These are phyloP conservation scores for Colletotrichum agaves DNA, from an alignment of 2,329 filamentous ascomycete species.

Conservation along the genomic window DNA sequence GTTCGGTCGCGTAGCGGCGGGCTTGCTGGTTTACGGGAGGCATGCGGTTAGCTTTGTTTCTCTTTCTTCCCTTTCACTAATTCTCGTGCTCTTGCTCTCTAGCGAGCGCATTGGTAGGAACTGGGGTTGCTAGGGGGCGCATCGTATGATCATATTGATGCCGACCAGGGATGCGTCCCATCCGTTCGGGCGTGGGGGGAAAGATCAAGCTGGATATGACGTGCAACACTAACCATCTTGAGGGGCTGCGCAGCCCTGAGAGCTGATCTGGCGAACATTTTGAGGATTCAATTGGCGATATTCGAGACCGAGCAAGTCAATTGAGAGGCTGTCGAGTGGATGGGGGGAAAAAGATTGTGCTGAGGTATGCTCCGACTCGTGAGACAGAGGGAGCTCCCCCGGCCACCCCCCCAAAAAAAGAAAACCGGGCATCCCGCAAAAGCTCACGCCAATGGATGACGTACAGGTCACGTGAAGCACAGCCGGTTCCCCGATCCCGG, in stretches of 20 bases:
- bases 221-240: slow-evolving; percentile 64
- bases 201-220: not conserved
- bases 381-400: slow-evolving; percentile 27
- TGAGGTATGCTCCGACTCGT: slow-evolving; percentile 10
- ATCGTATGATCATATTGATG: not conserved
- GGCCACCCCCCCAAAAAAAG: too few species aligned
- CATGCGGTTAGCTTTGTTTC: slow-evolving; percentile 36
- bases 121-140: not conserved
- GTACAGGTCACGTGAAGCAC: slow-evolving; percentile 35
- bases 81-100: too few species aligned
- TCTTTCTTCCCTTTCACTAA: too few species aligned
- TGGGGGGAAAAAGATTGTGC: slow-evolving; percentile 7
- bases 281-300: slow-evolving; percentile 43
- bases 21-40: slow-evolving; percentile 53
- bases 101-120: too few species aligned
- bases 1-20: slow-evolving; percentile 76
- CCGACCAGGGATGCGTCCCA: not conserved
- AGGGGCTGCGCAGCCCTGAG: slow-evolving; percentile 73
- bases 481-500: slow-evolving; percentile 3
- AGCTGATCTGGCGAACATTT: slow-evolving; percentile 74
- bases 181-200: slow-evolving; percentile 3
- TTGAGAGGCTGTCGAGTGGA: slow-evolving; percentile 19
- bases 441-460: slow-evolving; percentile 29
- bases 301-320: slow-evolving; percentile 17
- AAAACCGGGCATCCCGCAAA: slow-evolving; percentile 5